Base-by-base conservation (phyloP, 257 asterid genomes). In the Fraxinus excelsior region DNA sequence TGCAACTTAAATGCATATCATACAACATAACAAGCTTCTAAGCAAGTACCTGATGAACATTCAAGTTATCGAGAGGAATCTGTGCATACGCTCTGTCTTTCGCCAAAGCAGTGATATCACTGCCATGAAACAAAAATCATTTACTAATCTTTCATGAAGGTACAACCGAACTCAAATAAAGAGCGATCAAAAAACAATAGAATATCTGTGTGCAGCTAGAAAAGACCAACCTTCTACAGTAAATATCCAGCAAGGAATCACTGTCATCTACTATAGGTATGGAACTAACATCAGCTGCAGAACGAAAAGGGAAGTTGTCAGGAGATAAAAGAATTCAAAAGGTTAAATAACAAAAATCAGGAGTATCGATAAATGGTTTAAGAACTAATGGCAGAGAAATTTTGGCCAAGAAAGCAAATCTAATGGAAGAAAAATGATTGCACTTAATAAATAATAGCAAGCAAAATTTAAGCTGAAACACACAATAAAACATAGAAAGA, bases 81-180 rank as follows among this genome's bases (percentile, higher is more conserved):
- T 87, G 93, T 8, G 91, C 87, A 72, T 90, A 90, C 31, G 87
- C 87, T 82, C 84, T 87, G 87, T 87, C 93, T 82, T 88, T 90
- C 75, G 93, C 93, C 90, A 90, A 86, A 79, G 93, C 88, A 75
- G 93, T 90, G 73, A 90, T 90, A 80, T 90, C 96, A 25, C 96
- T 90, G 90, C 77, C 21, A 69, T 74, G 32, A 73, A 76, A 75
- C 56, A 83, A 70, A 71, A 16, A 62, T 25, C 14, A 23, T 42
- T 11, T 42, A 42, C 4, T 42, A 79, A 31, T 31, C 73, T 31
- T 74, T 23, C 35, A 75, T 44, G 23, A 75, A 72, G 76, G 46
- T 62, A 67, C 13, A 70, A 62, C 23, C 74, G 34, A 76, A 66
- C 74, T 73, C 65, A 77, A 78, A 77, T 58, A 34, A 56, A 58